Evolutionary conservation across 148 eudicot genomes (phyloP), one percentile per base, ranked within the genome.

Genomic region (Cornus kousa): DNA sequence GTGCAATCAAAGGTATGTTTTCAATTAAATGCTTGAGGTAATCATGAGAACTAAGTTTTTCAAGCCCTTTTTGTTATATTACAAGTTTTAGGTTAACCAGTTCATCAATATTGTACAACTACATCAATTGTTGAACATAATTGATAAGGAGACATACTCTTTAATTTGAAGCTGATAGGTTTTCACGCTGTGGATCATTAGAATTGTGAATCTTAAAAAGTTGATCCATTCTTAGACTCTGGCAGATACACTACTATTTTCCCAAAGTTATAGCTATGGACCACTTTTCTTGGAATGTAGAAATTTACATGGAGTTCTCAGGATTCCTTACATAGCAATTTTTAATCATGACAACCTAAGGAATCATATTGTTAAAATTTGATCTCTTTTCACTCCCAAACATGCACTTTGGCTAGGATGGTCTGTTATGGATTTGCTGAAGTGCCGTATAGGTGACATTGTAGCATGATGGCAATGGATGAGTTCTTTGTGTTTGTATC

Each of bases 1-100:
- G 72, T 91, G n/a, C 84, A 87, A 79, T 88, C 98, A 80, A 95
- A 95, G 98, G 98, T 95, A 77, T 19, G 81, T 73, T 79, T 43
- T 22, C 70, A 20, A 73, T 64, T 66, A n/a, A n/a, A 76, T 70
- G 57, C 48, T 74, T 32, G 31, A 43, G 17, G 37, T 20, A 37
- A 66, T 74, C 9, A 74, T 22, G 11, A 57, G 4, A 32, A 64
- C 1, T 22, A 28, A n/a, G 17, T 4, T 2, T 67, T 43, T 17
- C 31, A 50, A 22, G 62, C 62, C 43, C 23, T 10, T 75, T 75
- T 19, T 75, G 9, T 22, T 59, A 7, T 57, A 35, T 6, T 55
- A 23, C 66, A 20, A 62, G 66, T 1, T 0, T 62, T 7, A 62
- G 23, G 22, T 62, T 62, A 3, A 19, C 20, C 11, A 62, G 22